phyloP scores from a whole-genome alignment of 2,329 filamentous ascomycete species.

The Curvularia lunata region DNA sequence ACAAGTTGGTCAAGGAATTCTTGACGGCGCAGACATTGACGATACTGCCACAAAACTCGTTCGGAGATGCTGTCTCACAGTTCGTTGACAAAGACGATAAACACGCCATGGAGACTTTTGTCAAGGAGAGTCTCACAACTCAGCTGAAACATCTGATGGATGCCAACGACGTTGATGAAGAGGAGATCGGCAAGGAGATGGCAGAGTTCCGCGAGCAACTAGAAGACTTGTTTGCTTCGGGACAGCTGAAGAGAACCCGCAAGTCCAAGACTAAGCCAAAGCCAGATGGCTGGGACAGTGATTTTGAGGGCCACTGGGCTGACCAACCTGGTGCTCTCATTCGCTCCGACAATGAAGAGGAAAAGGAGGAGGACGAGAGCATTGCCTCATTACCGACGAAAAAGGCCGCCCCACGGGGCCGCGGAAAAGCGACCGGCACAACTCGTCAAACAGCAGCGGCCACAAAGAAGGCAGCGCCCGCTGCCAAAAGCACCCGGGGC shows the following conservation, averaged over 20 bases:
- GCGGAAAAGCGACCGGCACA: slow-evolving; percentile 52
- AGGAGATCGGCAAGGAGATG: slow-evolving; percentile 76
- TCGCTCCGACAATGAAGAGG: slow-evolving; percentile 57
- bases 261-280: slow-evolving; percentile 72
- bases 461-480: slow-evolving; percentile 44
- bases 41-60: slow-evolving; percentile 89
- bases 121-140: slow-evolving; percentile 51
- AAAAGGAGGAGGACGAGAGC: slow-evolving; percentile 50
- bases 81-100: slow-evolving; percentile 97
- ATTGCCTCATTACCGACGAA: slow-evolving; percentile 43
- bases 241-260: slow-evolving; percentile 63
- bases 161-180: slow-evolving; percentile 69
- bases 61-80: slow-evolving; percentile 89
- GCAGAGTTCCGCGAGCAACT: slow-evolving; percentile 71
- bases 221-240: slow-evolving; percentile 73
- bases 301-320: slow-evolving; percentile 85
- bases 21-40: slow-evolving; percentile 86
- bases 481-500: slow-evolving; percentile 46
- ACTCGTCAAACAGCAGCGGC: slow-evolving; percentile 38
- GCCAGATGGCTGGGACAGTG: slow-evolving; percentile 85
- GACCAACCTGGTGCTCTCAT: slow-evolving; percentile 74
- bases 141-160: slow-evolving; percentile 54
- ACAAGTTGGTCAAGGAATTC: slow-evolving; percentile 86
- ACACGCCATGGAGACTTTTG: slow-evolving; percentile 72
- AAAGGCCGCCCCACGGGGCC: slow-evolving; percentile 54